phyloP scores from a whole-genome alignment of 2,329 filamentous ascomycete genomes.

The Venturia nashicola region DNA sequence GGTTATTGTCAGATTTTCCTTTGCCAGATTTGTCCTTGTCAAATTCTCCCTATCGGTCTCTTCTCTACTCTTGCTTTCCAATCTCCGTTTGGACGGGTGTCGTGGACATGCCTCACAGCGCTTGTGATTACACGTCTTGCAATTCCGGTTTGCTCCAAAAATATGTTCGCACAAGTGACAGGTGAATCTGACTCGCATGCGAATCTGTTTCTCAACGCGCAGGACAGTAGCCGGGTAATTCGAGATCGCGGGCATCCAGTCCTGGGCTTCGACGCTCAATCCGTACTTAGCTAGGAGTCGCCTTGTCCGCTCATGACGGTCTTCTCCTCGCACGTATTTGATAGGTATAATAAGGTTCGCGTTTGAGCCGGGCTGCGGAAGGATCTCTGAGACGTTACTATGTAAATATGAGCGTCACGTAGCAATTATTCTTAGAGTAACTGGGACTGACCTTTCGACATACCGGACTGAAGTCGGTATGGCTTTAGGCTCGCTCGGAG shows the following conservation, averaged over 20 bases:
- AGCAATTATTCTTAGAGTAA: neutral
- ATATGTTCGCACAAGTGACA: constrained; percentile 1
- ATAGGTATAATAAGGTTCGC: neutral
- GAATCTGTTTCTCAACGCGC: constrained; percentile 7
- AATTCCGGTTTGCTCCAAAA: neutral
- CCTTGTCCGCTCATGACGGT: neutral
- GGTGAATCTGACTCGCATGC: constrained; percentile 7
- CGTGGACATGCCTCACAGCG: constrained; percentile 3
- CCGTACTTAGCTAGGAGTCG: neutral
- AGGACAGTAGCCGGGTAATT: neutral
- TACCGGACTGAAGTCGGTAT: neutral
- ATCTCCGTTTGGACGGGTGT: neutral
- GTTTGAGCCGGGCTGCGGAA: neutral
- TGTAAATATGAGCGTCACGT: neutral
- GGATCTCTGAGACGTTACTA: neutral
- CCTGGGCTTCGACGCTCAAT: neutral
- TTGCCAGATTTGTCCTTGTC: neutral
- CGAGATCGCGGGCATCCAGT: neutral
- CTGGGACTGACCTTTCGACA: neutral
- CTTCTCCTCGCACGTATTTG: neutral
- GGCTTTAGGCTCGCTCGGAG: neutral
- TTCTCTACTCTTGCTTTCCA: neutral
- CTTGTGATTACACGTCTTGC: constrained; percentile 2
- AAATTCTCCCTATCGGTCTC: neutral
- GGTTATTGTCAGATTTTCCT: neutral